These are phyloP conservation scores for Dinochytrium kinnereticum DNA, from an alignment of 371 early-diverging fungal species.

Conservation along the genomic window DNA sequence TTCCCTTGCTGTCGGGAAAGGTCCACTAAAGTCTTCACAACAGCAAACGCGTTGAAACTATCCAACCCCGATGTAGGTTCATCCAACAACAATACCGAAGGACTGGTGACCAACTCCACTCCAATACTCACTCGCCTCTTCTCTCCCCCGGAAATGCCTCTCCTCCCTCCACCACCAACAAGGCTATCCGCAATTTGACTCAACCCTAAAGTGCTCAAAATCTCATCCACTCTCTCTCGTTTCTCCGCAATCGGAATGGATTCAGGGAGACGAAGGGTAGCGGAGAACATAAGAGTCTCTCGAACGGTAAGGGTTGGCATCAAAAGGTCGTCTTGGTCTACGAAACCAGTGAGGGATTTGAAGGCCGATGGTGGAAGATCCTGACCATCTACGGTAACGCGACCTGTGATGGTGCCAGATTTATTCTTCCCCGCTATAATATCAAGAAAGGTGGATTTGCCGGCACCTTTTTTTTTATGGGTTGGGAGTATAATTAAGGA, in stretches of 20 bases:
- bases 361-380: not conserved
- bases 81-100: constrained; percentile 66
- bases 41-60: constrained; percentile 56
- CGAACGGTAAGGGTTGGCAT: constrained; percentile 86
- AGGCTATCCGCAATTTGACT: constrained; percentile 65
- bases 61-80: constrained; percentile 90
- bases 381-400: constrained; percentile 25
- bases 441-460: constrained; percentile 86
- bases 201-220: constrained; percentile 73
- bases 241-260: constrained; percentile 61
- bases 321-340: constrained; percentile 92
- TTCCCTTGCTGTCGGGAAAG: constrained; percentile 57
- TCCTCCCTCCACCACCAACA: constrained; percentile 53
- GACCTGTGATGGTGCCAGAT: constrained; percentile 52
- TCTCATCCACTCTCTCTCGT: constrained; percentile 64
- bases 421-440: constrained; percentile 89
- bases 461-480: constrained; percentile 59
- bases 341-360: constrained; percentile 73
- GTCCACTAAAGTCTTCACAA: constrained; percentile 59
- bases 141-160: constrained; percentile 93
- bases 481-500: too few relatives aligned
- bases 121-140: constrained; percentile 91
- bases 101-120: constrained; percentile 78
- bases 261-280: constrained; percentile 77
- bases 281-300: constrained; percentile 86